Base-by-base conservation (phyloP, 768 basidiomycete species). In the Calocybe indica region DNA sequence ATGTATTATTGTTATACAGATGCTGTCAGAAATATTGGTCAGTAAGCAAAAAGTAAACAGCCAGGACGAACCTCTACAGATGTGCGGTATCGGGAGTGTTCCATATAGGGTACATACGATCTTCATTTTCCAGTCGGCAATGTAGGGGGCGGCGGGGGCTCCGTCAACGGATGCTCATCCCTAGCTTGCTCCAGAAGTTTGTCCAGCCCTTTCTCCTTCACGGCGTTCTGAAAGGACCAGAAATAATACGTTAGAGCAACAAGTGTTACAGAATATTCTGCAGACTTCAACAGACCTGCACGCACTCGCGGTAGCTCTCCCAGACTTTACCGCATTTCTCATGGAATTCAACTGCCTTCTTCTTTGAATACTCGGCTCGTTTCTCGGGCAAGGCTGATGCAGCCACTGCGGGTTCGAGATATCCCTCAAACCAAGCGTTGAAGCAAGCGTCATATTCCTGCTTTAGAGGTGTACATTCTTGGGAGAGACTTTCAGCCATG, bases 361-460 rank as follows among this genome's bases (percentile, higher is more conserved):
- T 67, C 56, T 82, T 80, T 2, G 86, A 81, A 58, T 85, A 84
- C 40, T 72, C 77, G 11, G 74, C 68, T 40, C 80, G 79, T 47
- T 76, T 68, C 45, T 74, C 69, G 8, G 65, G 52, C 5, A 62
- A 62, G 6, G 70, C 55, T 22, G 68, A 56, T 11, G 67, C 66
- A 11, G 72, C 66, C 11, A 85, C 72, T 6, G 81, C 83, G 7
- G 92, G 92, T 59, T 92, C 87, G 15, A 97, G 81, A 63, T 97
- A 99, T 8, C 90, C 92, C 64, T 96, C 93, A 57, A 99, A 93
- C 95, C 94, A 97, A 6, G 87, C 80, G 58, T 96, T 96, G 72
- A 98, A 98, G 72, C 94, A 98, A 0, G 88, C 73, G 65, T 98
- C 94, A 62, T 96, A 98, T 47, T 80, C 69, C 44, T 82, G 80